Evolutionary conservation across 2,329 filamentous ascomycete species (phyloP).

Genomic region (Zymoseptoria ardabiliae): DNA sequence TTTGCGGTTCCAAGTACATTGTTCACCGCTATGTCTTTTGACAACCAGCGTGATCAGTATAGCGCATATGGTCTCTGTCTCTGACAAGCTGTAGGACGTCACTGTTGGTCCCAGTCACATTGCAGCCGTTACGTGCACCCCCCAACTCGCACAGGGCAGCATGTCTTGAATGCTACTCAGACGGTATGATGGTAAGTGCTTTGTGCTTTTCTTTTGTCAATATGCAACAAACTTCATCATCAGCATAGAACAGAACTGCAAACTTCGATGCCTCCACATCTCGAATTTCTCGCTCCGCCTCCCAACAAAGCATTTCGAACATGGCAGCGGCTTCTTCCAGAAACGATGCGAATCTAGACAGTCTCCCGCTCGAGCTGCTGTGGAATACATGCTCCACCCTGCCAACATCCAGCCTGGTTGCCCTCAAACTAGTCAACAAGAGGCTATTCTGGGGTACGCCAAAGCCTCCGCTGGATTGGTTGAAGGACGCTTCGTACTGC

Average conservation of each 20-base stretch:
- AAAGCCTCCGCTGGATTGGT: slow-evolving; percentile 10
- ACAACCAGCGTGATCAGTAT: background rate
- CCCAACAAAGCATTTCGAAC: background rate
- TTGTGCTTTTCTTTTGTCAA: background rate
- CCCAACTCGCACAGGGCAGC: background rate
- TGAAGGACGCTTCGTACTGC: slow-evolving; percentile 18
- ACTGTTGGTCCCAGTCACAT: background rate
- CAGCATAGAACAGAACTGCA: background rate
- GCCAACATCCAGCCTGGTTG: slow-evolving; percentile 30
- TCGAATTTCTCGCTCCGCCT: no score
- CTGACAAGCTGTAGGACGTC: background rate
- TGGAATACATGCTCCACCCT: slow-evolving; percentile 30
- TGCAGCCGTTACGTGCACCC: background rate
- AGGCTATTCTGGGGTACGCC: slow-evolving; percentile 23
- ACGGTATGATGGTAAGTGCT: background rate
- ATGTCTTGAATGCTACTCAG: background rate
- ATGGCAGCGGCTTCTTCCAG: background rate
- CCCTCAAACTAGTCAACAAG: slow-evolving; percentile 33
- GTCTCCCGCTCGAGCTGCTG: slow-evolving; percentile 33
- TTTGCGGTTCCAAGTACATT: background rate
- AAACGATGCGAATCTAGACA: slow-evolving; percentile 4
- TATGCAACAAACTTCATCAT: background rate
- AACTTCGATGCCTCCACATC: background rate
- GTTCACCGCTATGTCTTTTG: background rate
- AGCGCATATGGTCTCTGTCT: background rate